Conservation (phyloP, 768 basidiomycete genomes). For the Auriscalpium orientale region DNA sequence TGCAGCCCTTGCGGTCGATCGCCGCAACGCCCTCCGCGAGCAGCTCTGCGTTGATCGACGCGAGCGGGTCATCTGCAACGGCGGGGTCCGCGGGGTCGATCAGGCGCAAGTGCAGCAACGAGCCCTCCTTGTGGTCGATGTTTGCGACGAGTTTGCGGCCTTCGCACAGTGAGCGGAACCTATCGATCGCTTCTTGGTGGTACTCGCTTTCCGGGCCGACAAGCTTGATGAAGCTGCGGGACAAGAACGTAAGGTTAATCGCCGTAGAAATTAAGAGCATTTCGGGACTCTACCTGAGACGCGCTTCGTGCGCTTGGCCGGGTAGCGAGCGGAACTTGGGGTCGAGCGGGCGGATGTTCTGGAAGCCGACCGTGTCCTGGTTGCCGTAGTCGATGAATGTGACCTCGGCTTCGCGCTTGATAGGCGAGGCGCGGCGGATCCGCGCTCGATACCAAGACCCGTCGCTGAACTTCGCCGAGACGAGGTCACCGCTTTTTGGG, state of each 20-base stretch:
- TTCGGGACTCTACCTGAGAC: constrained; percentile 53
- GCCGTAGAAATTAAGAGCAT: too few species aligned
- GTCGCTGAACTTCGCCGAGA: constrained; percentile 92
- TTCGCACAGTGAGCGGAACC: constrained; percentile 80
- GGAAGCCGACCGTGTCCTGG: constrained; percentile 78
- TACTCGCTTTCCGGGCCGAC: constrained; percentile 81
- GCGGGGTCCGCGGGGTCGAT: constrained; percentile 81
- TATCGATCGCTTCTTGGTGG: constrained; percentile 72
- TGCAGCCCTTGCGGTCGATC: constrained; percentile 72
- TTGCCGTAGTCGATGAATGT: constrained; percentile 96
- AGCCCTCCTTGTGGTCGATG: constrained; percentile 78
- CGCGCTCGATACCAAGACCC: constrained; percentile 95
- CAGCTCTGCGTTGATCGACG: constrained; percentile 85
- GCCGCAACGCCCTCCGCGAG: constrained; percentile 81
- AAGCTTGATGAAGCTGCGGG: constrained; percentile 75
- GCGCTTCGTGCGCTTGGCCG: constrained; percentile 92
- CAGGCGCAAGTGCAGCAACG: constrained; percentile 77
- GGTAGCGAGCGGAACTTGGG: constrained; percentile 82
- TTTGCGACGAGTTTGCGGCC: constrained; percentile 98
- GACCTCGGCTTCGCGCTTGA: constrained; percentile 92
- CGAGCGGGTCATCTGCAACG: constrained; percentile 56
- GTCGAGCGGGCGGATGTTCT: constrained; percentile 84
- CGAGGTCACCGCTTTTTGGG: constrained; percentile 81
- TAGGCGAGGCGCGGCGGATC: constrained; percentile 75
- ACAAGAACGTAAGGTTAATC: background rate